Evolutionary conservation across 2,329 filamentous ascomycete species (phyloP).

Genomic region (Nigrospora sphaerica): DNA sequence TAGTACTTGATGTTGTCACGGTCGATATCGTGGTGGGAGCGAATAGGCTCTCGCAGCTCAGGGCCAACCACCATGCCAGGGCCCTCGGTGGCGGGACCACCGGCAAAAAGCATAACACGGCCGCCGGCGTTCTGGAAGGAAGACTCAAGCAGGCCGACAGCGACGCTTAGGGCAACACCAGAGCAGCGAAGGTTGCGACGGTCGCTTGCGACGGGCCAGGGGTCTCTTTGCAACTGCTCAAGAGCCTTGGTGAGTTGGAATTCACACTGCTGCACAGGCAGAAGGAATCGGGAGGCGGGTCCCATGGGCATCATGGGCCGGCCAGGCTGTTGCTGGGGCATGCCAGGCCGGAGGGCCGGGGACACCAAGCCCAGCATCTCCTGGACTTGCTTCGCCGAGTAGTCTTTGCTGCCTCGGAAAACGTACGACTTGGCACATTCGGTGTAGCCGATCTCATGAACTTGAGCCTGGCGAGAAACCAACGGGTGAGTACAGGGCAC

Average conservation of each 20-base stretch:
- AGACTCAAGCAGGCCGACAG: constrained; percentile 84
- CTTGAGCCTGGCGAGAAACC: constrained; percentile 59
- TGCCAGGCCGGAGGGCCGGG: constrained; percentile 65
- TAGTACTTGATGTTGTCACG: constrained; percentile 99
- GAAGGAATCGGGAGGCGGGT: constrained; percentile 80
- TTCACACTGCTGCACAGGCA: constrained; percentile 92
- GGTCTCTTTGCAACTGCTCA: constrained; percentile 92
- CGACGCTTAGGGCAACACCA: constrained; percentile 92
- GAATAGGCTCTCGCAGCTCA: constrained; percentile 90
- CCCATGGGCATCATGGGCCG: constrained; percentile 69
- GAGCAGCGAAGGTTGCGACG: constrained; percentile 86
- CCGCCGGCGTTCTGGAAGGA: constrained; percentile 94
- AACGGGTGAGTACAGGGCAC: not conserved
- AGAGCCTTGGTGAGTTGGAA: constrained; percentile 95
- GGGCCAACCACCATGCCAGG: constrained; percentile 95
- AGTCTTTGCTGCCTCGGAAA: constrained; percentile 96
- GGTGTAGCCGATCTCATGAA: constrained; percentile 95
- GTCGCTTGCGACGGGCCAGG: constrained; percentile 94
- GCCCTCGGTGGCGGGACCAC: constrained; percentile 89
- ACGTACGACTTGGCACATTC: constrained; percentile 99
- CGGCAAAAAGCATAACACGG: constrained; percentile 94
- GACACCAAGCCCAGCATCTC: constrained; percentile 90
- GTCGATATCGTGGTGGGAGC: constrained; percentile 98
- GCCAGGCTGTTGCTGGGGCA: constrained; percentile 66
- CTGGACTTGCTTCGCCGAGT: constrained; percentile 96